These are phyloP conservation scores for Arabidopsis arenosa DNA, from an alignment of 345 rosid species.

Conservation along the genomic window DNA sequence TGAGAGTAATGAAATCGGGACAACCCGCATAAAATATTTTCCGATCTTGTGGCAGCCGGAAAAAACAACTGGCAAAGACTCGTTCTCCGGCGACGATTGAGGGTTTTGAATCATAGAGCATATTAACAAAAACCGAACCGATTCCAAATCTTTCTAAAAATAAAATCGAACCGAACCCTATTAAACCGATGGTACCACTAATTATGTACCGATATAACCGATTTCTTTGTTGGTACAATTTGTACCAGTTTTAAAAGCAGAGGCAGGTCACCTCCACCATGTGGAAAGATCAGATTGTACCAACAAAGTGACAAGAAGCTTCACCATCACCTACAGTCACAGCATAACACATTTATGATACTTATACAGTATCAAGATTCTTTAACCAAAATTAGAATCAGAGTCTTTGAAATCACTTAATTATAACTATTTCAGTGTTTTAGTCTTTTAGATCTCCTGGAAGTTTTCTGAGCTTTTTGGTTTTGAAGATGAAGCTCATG, in stretches of 20 bases:
- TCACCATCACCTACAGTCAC: not conserved
- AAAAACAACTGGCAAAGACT: not conserved
- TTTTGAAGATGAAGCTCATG: slow-evolving; percentile 27
- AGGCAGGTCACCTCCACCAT: not conserved
- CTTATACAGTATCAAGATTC: too few species aligned
- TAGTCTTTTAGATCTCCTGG: not conserved
- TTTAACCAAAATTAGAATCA: too few species aligned
- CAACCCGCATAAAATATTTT: slow-evolving; percentile 45
- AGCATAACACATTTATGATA: slow-evolving; percentile 1
- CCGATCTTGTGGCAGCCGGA: not conserved
- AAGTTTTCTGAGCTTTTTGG: slow-evolving; percentile 2
- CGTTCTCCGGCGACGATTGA: too few species aligned
- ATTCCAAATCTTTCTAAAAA: not conserved
- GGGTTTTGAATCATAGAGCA: too few species aligned
- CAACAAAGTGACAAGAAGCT: not conserved
- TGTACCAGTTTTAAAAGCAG: not conserved
- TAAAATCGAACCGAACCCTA: not conserved
- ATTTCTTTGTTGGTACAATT: not conserved
- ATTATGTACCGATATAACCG: not conserved
- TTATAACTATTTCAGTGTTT: too few species aligned
- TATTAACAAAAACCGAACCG: not conserved
- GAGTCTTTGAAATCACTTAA: too few species aligned
- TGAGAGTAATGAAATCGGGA: slow-evolving; percentile 38
- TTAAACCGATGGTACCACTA: not conserved
- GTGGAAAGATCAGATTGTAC: not conserved